Conservation (phyloP, 306 rosid genomes). For the Malus asiatica region DNA sequence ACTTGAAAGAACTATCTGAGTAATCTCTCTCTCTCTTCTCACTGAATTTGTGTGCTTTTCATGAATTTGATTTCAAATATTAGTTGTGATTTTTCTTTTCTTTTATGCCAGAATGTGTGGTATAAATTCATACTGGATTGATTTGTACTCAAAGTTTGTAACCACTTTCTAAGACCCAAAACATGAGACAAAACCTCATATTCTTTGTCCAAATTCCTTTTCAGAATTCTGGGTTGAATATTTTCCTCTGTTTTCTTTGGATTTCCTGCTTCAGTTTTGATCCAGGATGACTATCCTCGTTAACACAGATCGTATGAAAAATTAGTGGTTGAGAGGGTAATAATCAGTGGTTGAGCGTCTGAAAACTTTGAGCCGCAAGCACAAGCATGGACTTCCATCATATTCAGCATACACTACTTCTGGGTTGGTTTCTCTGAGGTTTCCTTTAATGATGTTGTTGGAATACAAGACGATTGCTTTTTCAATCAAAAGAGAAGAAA, state of each 20-base stretch:
- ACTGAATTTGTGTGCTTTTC: too few relatives aligned
- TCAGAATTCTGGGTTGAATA: background rate
- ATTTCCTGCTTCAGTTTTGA: background rate
- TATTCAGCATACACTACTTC: conserved; percentile 69
- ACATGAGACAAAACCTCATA: conserved; percentile 10
- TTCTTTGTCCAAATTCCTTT: background rate
- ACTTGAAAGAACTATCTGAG: too few relatives aligned
- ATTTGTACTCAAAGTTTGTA: too few relatives aligned
- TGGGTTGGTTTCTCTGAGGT: conserved; percentile 39
- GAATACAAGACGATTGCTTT: background rate
- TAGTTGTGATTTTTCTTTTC: too few relatives aligned
- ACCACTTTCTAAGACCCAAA: background rate
- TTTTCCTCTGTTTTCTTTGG: background rate
- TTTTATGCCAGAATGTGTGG: too few relatives aligned
- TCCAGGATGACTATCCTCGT: conserved; percentile 59
- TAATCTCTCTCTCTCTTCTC: too few relatives aligned
- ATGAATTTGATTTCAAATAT: too few relatives aligned
- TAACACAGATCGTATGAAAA: background rate
- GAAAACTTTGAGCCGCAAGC: too few relatives aligned
- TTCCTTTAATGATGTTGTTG: background rate
- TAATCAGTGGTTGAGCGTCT: too few relatives aligned
- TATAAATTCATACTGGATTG: too few relatives aligned
- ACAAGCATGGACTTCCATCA: conserved; percentile 97
- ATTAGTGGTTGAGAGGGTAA: too few relatives aligned
- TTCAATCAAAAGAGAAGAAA: too few relatives aligned